Evolutionary conservation across 192 early-diverging fungal genomes (phyloP), one percentile per base, ranked within the genome.

Genomic region (Coemansia sp.): DNA sequence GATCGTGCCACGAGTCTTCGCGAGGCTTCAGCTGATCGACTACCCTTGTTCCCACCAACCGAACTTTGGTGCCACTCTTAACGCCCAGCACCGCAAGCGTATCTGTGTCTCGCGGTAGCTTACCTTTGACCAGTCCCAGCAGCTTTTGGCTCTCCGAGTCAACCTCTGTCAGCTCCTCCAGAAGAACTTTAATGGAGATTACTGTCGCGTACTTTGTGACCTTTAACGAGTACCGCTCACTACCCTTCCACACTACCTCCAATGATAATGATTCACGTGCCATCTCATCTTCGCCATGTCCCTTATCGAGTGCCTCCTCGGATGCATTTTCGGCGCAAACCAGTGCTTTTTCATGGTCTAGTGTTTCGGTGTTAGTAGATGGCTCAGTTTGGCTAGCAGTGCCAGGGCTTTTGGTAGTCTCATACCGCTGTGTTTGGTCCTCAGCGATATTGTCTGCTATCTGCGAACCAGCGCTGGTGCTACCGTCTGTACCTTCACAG

Each of bases 111-210:
- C 49, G 71, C 7, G 90, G 90, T 49, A 90, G 64, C 62, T 82
- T 81, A 21, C 89, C 88, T 59, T 83, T 85, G 28, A 87, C 84
- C 7, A 92, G 71, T 2, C 86, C 86, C 53, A 92, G 76, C n/a
- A 92, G 82, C 58, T 92, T 92, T 64, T 89, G 88, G 54, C 85
- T 69, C 38, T 75, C 66, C 9, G 85, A 81, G 16, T 82, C 83
- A 4, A 92, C 88, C 27, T 84, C 76, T 0, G 90, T 92, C 47
- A 88, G 63, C 49, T 86, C 88, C 49, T 84, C 82, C 21, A 87
- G 51, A 53, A 81, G 68, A 26, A 54, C 56, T 54, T 79, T 79
- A 9, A 79, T 61, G 16, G 76, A 79, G 4, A 70, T 51, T 10
- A 79, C 61, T 9, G 76, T 79, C 9, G 76, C 71, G 56, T 79